phyloP scores from a whole-genome alignment of 164 flowering plant genomes.

The Annona squamosa region DNA sequence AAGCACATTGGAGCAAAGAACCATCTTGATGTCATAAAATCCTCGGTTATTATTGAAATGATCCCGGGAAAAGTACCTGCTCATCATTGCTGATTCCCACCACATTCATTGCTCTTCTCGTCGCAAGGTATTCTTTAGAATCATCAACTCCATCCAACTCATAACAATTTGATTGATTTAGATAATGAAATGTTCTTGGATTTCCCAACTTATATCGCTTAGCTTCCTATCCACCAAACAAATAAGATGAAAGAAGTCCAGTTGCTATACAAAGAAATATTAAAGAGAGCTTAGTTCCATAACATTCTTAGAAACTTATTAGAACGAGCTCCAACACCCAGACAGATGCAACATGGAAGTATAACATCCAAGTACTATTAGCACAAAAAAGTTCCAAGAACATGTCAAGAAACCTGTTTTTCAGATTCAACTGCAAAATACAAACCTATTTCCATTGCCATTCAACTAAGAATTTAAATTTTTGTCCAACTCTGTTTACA shows the following conservation, averaged over 20 bases:
- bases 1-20: not conserved
- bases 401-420: not conserved
- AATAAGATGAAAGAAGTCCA: too few species aligned
- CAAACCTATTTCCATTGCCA: too few species aligned
- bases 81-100: slow-evolving; percentile 72
- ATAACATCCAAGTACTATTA: not conserved
- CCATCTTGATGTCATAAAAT: not conserved
- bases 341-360: not conserved
- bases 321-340: not conserved
- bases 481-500: not conserved
- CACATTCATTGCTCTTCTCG: slow-evolving; percentile 80
- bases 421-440: not conserved
- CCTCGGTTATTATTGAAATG: not conserved
- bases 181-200: slow-evolving; percentile 70
- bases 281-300: not conserved
- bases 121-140: slow-evolving; percentile 63
- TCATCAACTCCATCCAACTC: slow-evolving; percentile 75
- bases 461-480: too few species aligned
- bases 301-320: not conserved
- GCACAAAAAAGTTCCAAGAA: not conserved
- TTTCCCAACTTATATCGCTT: slow-evolving; percentile 62
- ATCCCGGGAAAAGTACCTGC: slow-evolving; percentile 39
- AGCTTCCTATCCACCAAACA: slow-evolving; percentile 34
- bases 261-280: not conserved
- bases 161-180: slow-evolving; percentile 74